These are phyloP conservation scores for Ustilago tritici DNA, from an alignment of 1,284 basidiomycete genomes.

Conservation along the genomic window DNA sequence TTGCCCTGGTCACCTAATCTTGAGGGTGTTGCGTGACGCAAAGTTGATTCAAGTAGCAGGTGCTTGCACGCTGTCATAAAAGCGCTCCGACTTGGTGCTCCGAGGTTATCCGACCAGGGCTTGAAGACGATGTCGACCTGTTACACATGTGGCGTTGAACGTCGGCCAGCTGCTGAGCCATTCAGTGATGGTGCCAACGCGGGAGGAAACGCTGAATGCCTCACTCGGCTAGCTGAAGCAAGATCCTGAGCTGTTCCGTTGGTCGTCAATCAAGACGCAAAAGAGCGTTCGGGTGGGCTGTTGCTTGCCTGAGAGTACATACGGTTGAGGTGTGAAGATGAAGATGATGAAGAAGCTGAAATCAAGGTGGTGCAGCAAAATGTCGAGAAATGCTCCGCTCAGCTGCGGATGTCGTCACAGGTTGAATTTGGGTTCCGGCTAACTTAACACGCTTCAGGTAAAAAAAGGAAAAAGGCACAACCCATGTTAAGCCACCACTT, in stretches of 20 bases:
- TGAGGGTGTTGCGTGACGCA: background rate
- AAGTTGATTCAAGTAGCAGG: background rate
- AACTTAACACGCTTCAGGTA: no score
- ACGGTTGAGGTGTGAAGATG: background rate
- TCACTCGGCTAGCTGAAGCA: background rate
- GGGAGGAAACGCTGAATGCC: background rate
- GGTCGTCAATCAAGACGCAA: background rate
- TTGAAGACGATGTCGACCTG: background rate
- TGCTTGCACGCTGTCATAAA: background rate
- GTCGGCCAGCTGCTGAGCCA: background rate
- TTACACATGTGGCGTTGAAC: background rate
- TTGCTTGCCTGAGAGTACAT: background rate
- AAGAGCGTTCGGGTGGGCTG: no score
- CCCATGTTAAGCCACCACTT: no score
- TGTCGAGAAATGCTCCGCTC: conserved; percentile 2
- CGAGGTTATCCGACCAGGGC: background rate
- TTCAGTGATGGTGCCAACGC: background rate
- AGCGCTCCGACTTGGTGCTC: background rate
- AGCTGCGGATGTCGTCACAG: conserved; percentile 20
- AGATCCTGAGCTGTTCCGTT: background rate
- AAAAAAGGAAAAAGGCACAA: no score
- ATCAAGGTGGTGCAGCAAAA: background rate
- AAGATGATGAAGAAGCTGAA: background rate
- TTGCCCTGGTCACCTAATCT: background rate
- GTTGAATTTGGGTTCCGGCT: background rate